Conservation (phyloP, 2,329 filamentous ascomycete species). For the Trichoderma sp. region DNA sequence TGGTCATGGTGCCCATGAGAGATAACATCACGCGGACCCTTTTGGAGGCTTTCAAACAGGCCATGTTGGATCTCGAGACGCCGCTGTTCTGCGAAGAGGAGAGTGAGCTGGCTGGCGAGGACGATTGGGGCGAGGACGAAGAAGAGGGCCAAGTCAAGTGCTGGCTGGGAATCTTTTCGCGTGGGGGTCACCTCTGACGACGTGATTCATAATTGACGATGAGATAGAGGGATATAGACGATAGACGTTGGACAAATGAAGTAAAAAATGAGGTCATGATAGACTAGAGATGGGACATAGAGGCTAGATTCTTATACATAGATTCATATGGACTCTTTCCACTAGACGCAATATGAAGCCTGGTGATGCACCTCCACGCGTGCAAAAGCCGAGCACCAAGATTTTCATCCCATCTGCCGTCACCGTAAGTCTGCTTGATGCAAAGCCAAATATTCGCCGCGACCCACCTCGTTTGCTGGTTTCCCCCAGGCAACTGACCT, state of each 20-base stretch:
- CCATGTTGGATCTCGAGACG: constrained; percentile 56
- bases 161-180: constrained; percentile 66
- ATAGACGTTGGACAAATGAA: background rate
- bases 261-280: background rate
- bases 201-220: background rate
- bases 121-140: constrained; percentile 68
- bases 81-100: constrained; percentile 57
- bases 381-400: background rate
- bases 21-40: constrained; percentile 67
- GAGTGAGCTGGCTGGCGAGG: constrained; percentile 64
- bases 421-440: background rate
- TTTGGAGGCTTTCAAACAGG: constrained; percentile 60
- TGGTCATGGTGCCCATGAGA: constrained; percentile 80
- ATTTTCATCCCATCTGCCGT: background rate
- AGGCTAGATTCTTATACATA: background rate
- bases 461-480: background rate
- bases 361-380: background rate
- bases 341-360: background rate
- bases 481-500: background rate
- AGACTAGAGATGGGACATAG: constrained; percentile 9
- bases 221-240: background rate
- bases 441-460: background rate
- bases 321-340: background rate
- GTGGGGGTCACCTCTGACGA: constrained; percentile 26
- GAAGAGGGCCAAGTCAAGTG: constrained; percentile 57